phyloP scores from a whole-genome alignment of 495 filamentous ascomycete species.

The Penicillium angulare region DNA sequence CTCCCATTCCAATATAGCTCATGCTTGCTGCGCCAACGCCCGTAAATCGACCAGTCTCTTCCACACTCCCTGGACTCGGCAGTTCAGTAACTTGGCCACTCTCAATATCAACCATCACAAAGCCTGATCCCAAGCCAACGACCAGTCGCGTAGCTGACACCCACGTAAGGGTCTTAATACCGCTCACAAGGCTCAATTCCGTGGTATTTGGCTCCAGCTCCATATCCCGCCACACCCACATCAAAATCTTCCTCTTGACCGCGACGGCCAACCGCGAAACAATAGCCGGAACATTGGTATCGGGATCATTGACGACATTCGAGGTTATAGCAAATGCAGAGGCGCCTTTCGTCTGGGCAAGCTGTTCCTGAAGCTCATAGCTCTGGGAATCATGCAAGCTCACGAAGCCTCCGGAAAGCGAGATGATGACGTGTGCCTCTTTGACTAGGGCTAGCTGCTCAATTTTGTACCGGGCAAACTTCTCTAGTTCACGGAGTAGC shows the following conservation, averaged over 20 bases:
- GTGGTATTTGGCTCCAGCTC: conserved; percentile 70
- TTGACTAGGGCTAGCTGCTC: conserved; percentile 95
- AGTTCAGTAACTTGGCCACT: conserved; percentile 69
- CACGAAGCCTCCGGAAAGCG: conserved; percentile 83
- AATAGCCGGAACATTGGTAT: conserved; percentile 83
- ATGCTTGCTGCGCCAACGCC: conserved; percentile 74
- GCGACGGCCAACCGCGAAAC: conserved; percentile 88
- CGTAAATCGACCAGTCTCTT: conserved; percentile 61
- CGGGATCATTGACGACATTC: conserved; percentile 86
- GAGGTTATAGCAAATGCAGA: conserved; percentile 88
- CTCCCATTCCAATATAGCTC: conserved; percentile 93
- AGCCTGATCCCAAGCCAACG: conserved; percentile 83
- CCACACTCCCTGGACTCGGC: conserved; percentile 72
- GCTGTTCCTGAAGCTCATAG: conserved; percentile 75
- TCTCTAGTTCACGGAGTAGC: conserved; percentile 84
- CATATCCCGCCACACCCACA: conserved; percentile 96
- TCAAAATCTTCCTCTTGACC: conserved; percentile 81
- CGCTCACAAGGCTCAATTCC: conserved; percentile 76
- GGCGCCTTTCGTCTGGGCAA: conserved; percentile 83
- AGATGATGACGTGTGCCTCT: conserved; percentile 86
- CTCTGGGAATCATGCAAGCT: conserved; percentile 84
- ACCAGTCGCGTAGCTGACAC: conserved; percentile 80
- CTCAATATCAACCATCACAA: conserved; percentile 85
- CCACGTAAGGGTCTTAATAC: conserved; percentile 85
- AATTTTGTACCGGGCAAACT: conserved; percentile 83